Evolutionary conservation across 305 asterid species (phyloP).

Genomic region (Ilex paraguariensis): DNA sequence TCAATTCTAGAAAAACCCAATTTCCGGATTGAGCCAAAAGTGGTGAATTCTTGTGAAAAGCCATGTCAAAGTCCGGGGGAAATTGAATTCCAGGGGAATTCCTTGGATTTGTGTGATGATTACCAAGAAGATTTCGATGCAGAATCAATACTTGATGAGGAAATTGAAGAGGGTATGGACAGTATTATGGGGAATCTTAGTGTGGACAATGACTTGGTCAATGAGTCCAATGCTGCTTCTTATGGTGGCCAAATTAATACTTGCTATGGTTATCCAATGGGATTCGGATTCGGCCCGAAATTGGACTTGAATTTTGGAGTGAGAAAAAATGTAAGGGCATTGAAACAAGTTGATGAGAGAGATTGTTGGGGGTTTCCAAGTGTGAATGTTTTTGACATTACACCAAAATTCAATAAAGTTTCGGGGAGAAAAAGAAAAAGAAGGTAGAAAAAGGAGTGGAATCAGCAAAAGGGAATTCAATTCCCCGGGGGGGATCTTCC

Average conservation of each 20-base stretch:
- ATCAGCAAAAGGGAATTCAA: conserved; percentile 5
- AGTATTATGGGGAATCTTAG: conserved; percentile 65
- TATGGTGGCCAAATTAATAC: conserved; percentile 8
- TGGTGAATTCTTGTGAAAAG: conserved; percentile 22
- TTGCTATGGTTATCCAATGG: conserved; percentile 82
- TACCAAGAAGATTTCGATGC: conserved; percentile 60
- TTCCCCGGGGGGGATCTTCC: conserved; percentile 1
- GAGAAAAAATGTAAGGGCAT: conserved; percentile 47
- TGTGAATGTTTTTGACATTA: conserved; percentile 51
- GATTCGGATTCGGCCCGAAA: conserved; percentile 39
- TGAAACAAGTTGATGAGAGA: conserved; percentile 44
- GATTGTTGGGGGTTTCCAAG: conserved; percentile 69
- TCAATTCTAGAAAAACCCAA: conserved; percentile 31
- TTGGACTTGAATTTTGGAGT: conserved; percentile 41
- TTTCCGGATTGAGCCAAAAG: conserved; percentile 20
- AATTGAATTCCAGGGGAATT: conserved; percentile 31
- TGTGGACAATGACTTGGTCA: conserved; percentile 15
- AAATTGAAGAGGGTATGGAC: conserved; percentile 78
- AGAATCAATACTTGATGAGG: conserved; percentile 82
- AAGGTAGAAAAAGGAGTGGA: conserved; percentile 32
- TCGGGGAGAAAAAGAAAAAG: conserved; percentile 39
- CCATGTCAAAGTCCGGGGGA: conserved; percentile 61
- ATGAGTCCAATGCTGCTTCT: conserved; percentile 8
- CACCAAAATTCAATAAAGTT: conserved; percentile 30
- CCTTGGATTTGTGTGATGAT: conserved; percentile 26